These are phyloP conservation scores for Aechmea fasciata DNA, from an alignment of 176 grass and related monocot species.

Conservation along the genomic window DNA sequence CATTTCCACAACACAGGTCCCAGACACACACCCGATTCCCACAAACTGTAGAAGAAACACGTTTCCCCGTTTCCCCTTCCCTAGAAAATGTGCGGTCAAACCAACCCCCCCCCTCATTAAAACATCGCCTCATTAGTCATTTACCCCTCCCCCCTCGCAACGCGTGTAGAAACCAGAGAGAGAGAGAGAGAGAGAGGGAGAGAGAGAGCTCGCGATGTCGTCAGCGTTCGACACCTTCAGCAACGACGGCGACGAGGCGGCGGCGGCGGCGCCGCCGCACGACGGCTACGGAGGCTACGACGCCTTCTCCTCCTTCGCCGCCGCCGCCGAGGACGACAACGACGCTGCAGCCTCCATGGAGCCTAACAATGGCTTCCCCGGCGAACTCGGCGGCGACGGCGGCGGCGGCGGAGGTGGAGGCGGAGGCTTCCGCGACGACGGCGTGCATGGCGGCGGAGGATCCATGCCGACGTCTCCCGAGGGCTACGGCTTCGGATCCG, in stretches of 20 bases:
- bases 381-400: background rate
- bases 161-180: background rate
- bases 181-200: background rate
- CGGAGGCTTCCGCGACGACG: background rate
- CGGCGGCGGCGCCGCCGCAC: background rate
- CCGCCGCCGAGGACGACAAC: constrained; percentile 43
- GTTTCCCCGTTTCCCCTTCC: no score
- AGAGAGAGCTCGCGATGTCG: background rate
- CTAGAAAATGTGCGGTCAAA: no score
- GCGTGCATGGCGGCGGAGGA: background rate
- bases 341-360: background rate
- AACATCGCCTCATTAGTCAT: no score
- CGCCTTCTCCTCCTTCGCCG: constrained; percentile 44
- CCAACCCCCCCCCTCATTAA: no score
- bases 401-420: constrained; percentile 11
- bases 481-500: constrained; percentile 22
- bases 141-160: no score
- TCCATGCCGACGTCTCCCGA: constrained; percentile 23
- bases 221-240: constrained; percentile 37
- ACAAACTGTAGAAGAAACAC: no score
- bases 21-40: no score
- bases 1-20: no score
- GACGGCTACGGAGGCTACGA: constrained; percentile 17
- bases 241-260: constrained; percentile 25
- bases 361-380: background rate